Evolutionary conservation across 1,284 basidiomycete species (phyloP).

Genomic region (Irpex sp.): DNA sequence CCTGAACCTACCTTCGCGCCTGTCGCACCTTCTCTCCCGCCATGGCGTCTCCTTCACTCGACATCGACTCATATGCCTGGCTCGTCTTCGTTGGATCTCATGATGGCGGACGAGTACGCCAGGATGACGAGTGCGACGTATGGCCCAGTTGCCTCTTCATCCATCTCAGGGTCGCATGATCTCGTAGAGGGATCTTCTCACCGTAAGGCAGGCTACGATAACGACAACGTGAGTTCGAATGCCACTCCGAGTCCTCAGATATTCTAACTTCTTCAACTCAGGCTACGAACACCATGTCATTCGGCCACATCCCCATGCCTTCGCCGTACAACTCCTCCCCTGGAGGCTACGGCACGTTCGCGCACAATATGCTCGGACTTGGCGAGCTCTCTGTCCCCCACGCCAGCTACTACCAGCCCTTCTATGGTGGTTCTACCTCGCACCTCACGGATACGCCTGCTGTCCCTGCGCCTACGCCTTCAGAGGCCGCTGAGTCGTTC

Average conservation of each 20-base stretch:
- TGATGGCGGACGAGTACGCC: background rate
- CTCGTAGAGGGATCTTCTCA: background rate
- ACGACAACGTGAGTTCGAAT: conserved; percentile 15
- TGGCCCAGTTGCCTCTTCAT: background rate
- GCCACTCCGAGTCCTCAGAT: background rate
- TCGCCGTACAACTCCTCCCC: conserved; percentile 9
- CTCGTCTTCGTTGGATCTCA: background rate
- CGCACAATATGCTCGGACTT: conserved; percentile 5
- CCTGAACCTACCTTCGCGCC: background rate
- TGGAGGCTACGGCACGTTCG: background rate
- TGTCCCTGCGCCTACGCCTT: background rate
- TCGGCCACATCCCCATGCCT: conserved; percentile 13
- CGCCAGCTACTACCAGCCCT: background rate
- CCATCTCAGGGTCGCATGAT: background rate
- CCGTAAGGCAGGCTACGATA: background rate
- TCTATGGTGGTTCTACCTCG: background rate
- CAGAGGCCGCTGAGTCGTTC: background rate
- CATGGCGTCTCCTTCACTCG: background rate
- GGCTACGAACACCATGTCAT: conserved; percentile 14
- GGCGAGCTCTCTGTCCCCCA: conserved; percentile 4
- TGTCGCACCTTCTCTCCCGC: background rate
- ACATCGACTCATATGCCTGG: background rate
- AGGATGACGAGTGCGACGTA: background rate
- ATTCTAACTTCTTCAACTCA: background rate
- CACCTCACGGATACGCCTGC: background rate